A percentile compares a stretch with the other conserved stretches of the same genome.
phyloP scores from a whole-genome alignment of 306 rosid genomes.

The Cicer pinnatifidum region DNA sequence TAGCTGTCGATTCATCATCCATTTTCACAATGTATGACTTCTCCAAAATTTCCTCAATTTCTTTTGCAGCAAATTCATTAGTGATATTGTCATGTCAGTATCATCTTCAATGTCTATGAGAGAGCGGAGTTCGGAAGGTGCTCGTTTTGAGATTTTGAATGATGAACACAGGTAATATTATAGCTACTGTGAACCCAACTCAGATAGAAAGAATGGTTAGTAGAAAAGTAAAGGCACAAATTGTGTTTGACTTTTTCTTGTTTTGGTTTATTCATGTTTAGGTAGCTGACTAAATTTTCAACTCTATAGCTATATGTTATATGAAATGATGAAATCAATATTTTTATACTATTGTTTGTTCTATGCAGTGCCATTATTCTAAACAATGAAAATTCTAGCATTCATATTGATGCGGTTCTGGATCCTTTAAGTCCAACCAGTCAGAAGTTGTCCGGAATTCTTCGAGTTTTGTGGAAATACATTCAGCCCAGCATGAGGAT shows the following conservation, averaged over 20 bases:
- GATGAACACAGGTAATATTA: slow-evolving; percentile 71
- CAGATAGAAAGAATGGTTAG: slow-evolving; percentile 11
- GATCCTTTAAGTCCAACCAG: slow-evolving; percentile 95
- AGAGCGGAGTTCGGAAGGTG: slow-evolving; percentile 84
- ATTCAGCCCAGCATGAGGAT: slow-evolving; percentile 96
- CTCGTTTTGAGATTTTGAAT: slow-evolving; percentile 80
- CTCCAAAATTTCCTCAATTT: slow-evolving; percentile 35
- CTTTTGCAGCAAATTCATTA: slow-evolving; percentile 80
- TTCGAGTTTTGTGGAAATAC: slow-evolving; percentile 75
- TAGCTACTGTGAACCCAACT: slow-evolving; percentile 27
- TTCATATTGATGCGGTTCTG: slow-evolving; percentile 90
- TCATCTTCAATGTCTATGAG: slow-evolving; percentile 91
- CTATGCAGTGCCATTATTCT: slow-evolving; percentile 84
- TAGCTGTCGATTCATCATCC: slow-evolving; percentile 21
- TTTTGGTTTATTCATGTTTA: slow-evolving; percentile 33
- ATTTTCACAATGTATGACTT: slow-evolving; percentile 7
- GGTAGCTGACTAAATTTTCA: slow-evolving; percentile 39
- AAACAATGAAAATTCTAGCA: slow-evolving; percentile 67
- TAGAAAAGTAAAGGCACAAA: not conserved
- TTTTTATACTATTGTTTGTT: slow-evolving; percentile 39
- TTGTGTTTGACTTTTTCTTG: slow-evolving; percentile 22
- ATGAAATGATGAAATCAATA: slow-evolving; percentile 40
- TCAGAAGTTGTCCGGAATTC: slow-evolving; percentile 91
- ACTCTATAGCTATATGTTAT: slow-evolving; percentile 7
- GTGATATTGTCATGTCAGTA: slow-evolving; percentile 77